Percentiles rank a stretch among this genome's conserved stretches.
Evolutionary conservation across 768 basidiomycete genomes (phyloP).

Genomic region (Flagelloscypha sp.): DNA sequence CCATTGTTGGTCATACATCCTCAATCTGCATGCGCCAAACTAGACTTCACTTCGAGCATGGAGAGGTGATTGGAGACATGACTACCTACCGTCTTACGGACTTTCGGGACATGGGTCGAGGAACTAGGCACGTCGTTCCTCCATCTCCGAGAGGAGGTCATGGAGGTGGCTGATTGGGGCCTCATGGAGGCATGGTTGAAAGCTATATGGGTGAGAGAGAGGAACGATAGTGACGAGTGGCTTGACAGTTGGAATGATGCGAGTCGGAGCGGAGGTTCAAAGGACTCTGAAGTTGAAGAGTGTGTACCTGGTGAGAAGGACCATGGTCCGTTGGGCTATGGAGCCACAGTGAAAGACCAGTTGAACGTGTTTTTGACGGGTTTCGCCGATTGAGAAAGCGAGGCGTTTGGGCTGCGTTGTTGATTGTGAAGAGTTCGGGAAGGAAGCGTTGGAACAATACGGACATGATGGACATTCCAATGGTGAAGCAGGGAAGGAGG

Average conservation of each 20-base stretch:
- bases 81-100: slow-evolving; percentile 63
- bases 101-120: slow-evolving; percentile 48
- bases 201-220: slow-evolving; percentile 59
- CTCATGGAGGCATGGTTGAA: slow-evolving; percentile 69
- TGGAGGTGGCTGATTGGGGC: slow-evolving; percentile 77
- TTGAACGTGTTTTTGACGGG: slow-evolving; percentile 86
- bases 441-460: slow-evolving; percentile 24
- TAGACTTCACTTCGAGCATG: slow-evolving; percentile 76
- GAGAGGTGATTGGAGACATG: slow-evolving; percentile 89
- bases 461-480: no score
- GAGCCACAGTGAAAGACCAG: no score
- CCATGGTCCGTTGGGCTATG: no score
- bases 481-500: no score
- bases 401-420: slow-evolving; percentile 56
- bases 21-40: slow-evolving; percentile 77
- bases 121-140: slow-evolving; percentile 39
- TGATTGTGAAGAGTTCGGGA: slow-evolving; percentile 62
- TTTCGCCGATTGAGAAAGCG: slow-evolving; percentile 57
- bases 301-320: no score
- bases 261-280: slow-evolving; percentile 58
- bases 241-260: no score
- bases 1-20: slow-evolving; percentile 80
- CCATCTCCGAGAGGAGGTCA: slow-evolving; percentile 53
- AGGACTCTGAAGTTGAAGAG: slow-evolving; percentile 68
- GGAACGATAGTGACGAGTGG: no score